Evolutionary conservation across 495 filamentous ascomycete species (phyloP).

Genomic region (Glonium stellatum): DNA sequence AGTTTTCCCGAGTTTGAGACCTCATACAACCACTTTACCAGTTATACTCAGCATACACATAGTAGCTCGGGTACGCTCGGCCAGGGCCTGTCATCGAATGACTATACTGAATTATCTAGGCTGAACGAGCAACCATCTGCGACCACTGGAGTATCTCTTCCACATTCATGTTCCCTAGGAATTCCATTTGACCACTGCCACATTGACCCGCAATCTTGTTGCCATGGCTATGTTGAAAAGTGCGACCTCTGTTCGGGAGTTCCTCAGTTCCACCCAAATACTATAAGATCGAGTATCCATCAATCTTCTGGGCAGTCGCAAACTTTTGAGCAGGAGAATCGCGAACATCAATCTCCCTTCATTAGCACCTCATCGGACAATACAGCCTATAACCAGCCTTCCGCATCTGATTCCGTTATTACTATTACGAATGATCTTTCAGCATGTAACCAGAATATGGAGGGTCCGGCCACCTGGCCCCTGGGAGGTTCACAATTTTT

Average conservation of each 20-base stretch:
- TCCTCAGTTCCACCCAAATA: slow-evolving; percentile 3
- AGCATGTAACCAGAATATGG: too few relatives aligned
- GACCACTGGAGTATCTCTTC: not conserved
- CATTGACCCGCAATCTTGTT: slow-evolving; percentile 13
- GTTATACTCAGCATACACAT: not conserved
- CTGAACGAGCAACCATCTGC: slow-evolving; percentile 8
- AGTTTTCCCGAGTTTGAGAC: slow-evolving; percentile 5
- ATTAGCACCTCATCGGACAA: not conserved
- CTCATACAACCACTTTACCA: slow-evolving; percentile 8
- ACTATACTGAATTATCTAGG: slow-evolving; percentile 10
- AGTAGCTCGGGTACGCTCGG: slow-evolving; percentile 6
- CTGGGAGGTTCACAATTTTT: too few relatives aligned
- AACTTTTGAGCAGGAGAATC: not conserved
- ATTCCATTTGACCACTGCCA: slow-evolving; percentile 23
- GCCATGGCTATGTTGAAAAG: not conserved
- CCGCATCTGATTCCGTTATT: too few relatives aligned
- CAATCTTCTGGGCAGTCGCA: not conserved
- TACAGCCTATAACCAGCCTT: not conserved
- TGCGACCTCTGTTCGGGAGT: not conserved
- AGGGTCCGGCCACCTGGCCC: too few relatives aligned
- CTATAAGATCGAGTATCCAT: not conserved
- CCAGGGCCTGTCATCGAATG: slow-evolving; percentile 13
- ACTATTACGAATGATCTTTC: too few relatives aligned
- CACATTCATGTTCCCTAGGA: slow-evolving; percentile 7
- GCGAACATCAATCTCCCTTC: not conserved